Evolutionary conservation across 2,329 filamentous ascomycete genomes (phyloP).

Genomic region (Pseudopyrenochaeta lycopersici): DNA sequence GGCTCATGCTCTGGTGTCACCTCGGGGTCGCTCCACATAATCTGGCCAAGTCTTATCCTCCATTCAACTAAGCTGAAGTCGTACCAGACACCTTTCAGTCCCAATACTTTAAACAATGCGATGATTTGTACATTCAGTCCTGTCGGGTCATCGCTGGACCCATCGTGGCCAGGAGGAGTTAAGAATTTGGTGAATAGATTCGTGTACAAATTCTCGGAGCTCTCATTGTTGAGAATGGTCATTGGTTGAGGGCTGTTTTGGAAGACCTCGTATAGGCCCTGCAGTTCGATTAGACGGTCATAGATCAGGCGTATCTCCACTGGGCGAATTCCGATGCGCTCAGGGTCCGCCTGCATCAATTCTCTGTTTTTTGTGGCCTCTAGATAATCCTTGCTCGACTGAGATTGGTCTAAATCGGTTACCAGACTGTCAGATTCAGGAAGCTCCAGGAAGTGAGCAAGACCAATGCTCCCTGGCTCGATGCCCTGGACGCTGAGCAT

Average conservation of each 20-base stretch:
- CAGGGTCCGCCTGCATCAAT: slow-evolving; percentile 46
- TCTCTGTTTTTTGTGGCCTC: slow-evolving; percentile 56
- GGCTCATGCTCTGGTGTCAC: slow-evolving; percentile 27
- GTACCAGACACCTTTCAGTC: slow-evolving; percentile 73
- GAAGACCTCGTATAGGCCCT: slow-evolving; percentile 64
- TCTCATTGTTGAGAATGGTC: slow-evolving; percentile 59
- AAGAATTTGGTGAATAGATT: slow-evolving; percentile 55
- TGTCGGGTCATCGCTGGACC: slow-evolving; percentile 63
- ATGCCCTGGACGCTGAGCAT: slow-evolving; percentile 78
- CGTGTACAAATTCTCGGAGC: slow-evolving; percentile 61
- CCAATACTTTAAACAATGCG: slow-evolving; percentile 71
- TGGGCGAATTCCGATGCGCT: slow-evolving; percentile 48
- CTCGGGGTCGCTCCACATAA: slow-evolving; percentile 67
- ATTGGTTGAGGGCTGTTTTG: slow-evolving; percentile 64
- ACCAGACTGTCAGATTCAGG: slow-evolving; percentile 69
- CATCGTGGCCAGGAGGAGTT: slow-evolving; percentile 49
- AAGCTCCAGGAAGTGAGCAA: slow-evolving; percentile 72
- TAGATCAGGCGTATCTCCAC: slow-evolving; percentile 44
- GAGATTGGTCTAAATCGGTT: slow-evolving; percentile 63
- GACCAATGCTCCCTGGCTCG: slow-evolving; percentile 76
- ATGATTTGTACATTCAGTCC: slow-evolving; percentile 75
- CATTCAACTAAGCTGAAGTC: slow-evolving; percentile 79
- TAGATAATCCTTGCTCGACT: slow-evolving; percentile 36
- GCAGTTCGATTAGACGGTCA: slow-evolving; percentile 49
- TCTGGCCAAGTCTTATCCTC: slow-evolving; percentile 76